These are phyloP conservation scores for Austroboletus olivaceoglutinosus DNA, from an alignment of 1,284 basidiomycete genomes.

Conservation along the genomic window DNA sequence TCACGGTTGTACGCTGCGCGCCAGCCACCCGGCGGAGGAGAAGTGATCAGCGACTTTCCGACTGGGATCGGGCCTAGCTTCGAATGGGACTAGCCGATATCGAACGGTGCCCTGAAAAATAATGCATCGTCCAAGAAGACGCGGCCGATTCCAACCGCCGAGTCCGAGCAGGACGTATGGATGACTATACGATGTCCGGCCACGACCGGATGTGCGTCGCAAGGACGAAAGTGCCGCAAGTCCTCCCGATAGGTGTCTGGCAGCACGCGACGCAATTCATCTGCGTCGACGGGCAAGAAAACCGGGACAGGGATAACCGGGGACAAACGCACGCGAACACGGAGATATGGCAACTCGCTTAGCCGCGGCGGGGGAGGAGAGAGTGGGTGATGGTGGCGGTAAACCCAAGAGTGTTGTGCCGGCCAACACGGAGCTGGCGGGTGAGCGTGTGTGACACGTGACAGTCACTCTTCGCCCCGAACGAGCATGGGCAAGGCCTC, in stretches of 20 bases:
- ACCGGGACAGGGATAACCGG: not conserved
- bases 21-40: not conserved
- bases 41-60: not conserved
- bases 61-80: not conserved
- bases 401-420: not conserved
- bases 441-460: not conserved
- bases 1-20: not conserved
- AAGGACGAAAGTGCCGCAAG: not conserved
- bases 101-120: not conserved
- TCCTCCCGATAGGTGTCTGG: not conserved
- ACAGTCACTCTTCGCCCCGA: not conserved
- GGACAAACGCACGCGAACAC: not conserved
- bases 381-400: not conserved
- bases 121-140: not conserved
- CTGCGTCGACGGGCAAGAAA: not conserved
- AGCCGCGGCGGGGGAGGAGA: not conserved
- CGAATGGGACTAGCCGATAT: not conserved
- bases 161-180: not conserved
- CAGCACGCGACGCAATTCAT: not conserved
- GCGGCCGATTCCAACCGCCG: not conserved
- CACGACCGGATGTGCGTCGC: not conserved
- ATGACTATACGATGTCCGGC: too few species aligned
- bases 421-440: not conserved
- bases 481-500: conserved; percentile 65
- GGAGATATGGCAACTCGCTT: not conserved